phyloP scores from a whole-genome alignment of 2,329 filamentous ascomycete genomes.

The Chrysoporthe cubensis region DNA sequence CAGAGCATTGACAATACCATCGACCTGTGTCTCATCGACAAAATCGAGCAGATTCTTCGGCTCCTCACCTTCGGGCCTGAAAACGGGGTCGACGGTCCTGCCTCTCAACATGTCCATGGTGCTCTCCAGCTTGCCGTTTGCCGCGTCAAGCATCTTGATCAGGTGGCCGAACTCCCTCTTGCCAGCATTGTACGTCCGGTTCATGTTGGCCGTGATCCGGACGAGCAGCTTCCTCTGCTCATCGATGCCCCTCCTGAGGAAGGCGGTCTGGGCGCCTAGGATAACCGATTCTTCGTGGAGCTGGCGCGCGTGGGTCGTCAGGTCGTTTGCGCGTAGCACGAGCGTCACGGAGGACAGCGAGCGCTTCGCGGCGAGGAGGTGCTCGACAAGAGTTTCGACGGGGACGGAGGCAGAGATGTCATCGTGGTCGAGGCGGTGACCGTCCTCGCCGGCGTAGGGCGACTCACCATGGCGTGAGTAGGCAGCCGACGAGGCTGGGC shows the following conservation, averaged over 20 bases:
- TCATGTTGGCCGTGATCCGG: slow-evolving; percentile 55
- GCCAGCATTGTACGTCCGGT: slow-evolving; percentile 59
- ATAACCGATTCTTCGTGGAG: slow-evolving; percentile 80
- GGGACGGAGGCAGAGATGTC: slow-evolving; percentile 46
- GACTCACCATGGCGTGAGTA: slow-evolving; percentile 19
- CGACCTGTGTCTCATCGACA: slow-evolving; percentile 72
- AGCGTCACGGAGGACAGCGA: slow-evolving; percentile 82
- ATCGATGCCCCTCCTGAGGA: slow-evolving; percentile 65
- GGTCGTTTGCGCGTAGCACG: slow-evolving; percentile 84
- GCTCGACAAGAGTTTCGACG: slow-evolving; percentile 79
- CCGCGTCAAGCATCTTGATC: slow-evolving; percentile 67
- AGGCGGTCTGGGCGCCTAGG: slow-evolving; percentile 70
- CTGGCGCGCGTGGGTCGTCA: slow-evolving; percentile 75
- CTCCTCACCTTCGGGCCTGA: slow-evolving; percentile 62
- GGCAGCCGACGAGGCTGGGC: slow-evolving; percentile 26
- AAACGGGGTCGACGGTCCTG: slow-evolving; percentile 66
- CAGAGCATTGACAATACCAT: slow-evolving; percentile 66
- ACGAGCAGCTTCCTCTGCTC: slow-evolving; percentile 59
- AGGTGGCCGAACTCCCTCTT: slow-evolving; percentile 64
- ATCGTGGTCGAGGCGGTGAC: slow-evolving; percentile 11
- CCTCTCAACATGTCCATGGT: slow-evolving; percentile 69
- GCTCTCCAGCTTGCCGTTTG: slow-evolving; percentile 65
- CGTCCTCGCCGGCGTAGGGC: slow-evolving; percentile 3
- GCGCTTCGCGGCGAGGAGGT: slow-evolving; percentile 85
- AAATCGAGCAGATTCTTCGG: slow-evolving; percentile 73